phyloP scores from a whole-genome alignment of 148 eudicot genomes.

The Vaccinium myrtillus region DNA sequence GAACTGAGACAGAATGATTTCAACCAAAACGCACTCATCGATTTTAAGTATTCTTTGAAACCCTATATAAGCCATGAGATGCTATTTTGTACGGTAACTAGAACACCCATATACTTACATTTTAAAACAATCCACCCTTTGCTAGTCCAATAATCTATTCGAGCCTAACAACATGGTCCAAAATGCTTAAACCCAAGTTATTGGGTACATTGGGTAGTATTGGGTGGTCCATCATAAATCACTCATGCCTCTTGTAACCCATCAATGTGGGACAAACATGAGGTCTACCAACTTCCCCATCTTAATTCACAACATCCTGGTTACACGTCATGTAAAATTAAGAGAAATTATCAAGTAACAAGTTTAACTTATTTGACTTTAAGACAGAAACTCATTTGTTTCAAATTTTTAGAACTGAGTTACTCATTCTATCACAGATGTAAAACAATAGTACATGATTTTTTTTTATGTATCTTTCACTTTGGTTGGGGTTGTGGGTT shows the following conservation, averaged over 20 bases:
- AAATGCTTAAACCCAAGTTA: no score
- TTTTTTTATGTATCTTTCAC: background rate
- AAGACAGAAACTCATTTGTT: background rate
- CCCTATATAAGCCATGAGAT: no score
- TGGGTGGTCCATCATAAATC: background rate
- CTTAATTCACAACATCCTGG: background rate
- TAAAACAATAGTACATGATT: background rate
- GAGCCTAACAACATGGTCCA: no score
- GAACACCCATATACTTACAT: no score
- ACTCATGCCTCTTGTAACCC: background rate
- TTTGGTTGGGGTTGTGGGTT: no score
- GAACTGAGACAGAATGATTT: no score
- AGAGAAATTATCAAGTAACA: no score
- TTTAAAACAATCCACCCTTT: background rate
- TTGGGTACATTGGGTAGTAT: no score
- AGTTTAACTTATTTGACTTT: no score
- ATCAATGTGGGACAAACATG: background rate
- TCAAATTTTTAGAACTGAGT: background rate
- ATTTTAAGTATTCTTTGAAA: no score
- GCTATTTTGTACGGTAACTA: background rate
- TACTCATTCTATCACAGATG: background rate
- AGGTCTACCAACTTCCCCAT: background rate
- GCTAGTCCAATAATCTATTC: background rate
- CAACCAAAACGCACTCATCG: no score
- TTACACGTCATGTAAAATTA: no score